Evolutionary conservation across 805 yeast genomes (phyloP).

Genomic region (Babjeviella inositovora): DNA sequence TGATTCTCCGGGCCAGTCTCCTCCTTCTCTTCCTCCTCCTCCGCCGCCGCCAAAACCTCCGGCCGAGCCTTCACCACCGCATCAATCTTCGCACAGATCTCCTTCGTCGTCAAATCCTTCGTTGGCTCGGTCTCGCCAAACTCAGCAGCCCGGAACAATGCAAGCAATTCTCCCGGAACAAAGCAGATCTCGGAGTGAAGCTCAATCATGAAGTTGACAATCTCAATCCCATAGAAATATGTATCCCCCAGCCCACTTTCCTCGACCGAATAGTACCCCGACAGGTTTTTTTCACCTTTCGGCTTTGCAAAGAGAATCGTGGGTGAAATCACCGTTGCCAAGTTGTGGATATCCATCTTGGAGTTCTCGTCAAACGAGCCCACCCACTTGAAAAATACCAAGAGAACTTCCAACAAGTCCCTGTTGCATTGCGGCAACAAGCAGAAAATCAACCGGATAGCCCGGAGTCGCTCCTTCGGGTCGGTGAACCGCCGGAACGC

Average conservation of each 20-base stretch:
- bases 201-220: constrained; percentile 69
- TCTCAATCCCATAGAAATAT: constrained; percentile 83
- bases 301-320: constrained; percentile 59
- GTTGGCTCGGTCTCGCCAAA: constrained; percentile 10
- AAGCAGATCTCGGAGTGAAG: constrained; percentile 64
- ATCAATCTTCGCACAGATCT: constrained; percentile 16
- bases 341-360: constrained; percentile 90
- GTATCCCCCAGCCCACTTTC: constrained; percentile 33
- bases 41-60: no score
- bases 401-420: constrained; percentile 72
- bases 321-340: constrained; percentile 93
- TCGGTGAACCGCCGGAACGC: no score
- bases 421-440: constrained; percentile 72
- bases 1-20: no score
- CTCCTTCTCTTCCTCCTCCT: no score
- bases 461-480: no score
- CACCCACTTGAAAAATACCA: constrained; percentile 85
- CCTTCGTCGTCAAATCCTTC: constrained; percentile 15
- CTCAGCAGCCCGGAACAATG: constrained; percentile 28
- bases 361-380: constrained; percentile 93
- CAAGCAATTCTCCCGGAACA: constrained; percentile 53
- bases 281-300: constrained; percentile 6
- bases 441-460: constrained; percentile 45
- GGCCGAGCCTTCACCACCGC: constrained; percentile 8
- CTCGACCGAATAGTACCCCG: constrained; percentile 8